Conservation (phyloP, 2,329 filamentous ascomycete genomes). For the Dichotomopilus funicola region DNA sequence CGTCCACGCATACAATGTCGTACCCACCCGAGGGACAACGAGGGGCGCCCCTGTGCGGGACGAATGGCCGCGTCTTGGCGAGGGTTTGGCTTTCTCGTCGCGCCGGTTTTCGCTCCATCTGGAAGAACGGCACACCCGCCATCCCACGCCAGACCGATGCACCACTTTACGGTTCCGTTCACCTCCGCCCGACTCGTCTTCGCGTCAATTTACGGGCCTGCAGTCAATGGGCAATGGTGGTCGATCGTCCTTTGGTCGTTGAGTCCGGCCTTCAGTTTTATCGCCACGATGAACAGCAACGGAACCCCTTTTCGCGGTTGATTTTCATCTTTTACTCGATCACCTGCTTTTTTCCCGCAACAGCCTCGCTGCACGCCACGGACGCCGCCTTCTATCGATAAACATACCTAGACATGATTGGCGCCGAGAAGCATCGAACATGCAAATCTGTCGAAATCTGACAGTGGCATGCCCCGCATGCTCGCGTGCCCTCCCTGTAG, state of each 20-base stretch:
- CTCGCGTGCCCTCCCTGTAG: slow-evolving; percentile 16
- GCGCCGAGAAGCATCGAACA: not conserved
- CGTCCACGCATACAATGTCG: slow-evolving; percentile 5
- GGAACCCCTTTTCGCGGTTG: not conserved
- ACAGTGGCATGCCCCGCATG: slow-evolving; percentile 4
- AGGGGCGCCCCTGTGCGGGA: slow-evolving; percentile 15
- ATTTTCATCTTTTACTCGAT: not conserved
- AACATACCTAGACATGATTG: not conserved
- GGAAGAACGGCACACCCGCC: slow-evolving; percentile 8
- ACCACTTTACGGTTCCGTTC: not conserved
- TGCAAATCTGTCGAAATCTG: not conserved
- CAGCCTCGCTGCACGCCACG: not conserved
- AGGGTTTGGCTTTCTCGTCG: slow-evolving; percentile 9
- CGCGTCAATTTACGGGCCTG: not conserved
- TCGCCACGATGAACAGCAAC: no score
- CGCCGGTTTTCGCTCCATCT: slow-evolving; percentile 22
- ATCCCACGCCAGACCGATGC: slow-evolving; percentile 16
- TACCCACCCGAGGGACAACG: not conserved
- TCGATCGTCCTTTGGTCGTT: no score
- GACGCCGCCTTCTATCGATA: slow-evolving; percentile 4
- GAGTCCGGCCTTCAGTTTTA: no score
- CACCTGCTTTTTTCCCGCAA: not conserved
- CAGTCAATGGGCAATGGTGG: not conserved
- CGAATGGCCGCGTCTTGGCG: slow-evolving; percentile 19
- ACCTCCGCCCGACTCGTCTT: not conserved